Evolutionary conservation across 768 basidiomycete species (phyloP).

Genomic region (Xerocomellus chrysenteron): DNA sequence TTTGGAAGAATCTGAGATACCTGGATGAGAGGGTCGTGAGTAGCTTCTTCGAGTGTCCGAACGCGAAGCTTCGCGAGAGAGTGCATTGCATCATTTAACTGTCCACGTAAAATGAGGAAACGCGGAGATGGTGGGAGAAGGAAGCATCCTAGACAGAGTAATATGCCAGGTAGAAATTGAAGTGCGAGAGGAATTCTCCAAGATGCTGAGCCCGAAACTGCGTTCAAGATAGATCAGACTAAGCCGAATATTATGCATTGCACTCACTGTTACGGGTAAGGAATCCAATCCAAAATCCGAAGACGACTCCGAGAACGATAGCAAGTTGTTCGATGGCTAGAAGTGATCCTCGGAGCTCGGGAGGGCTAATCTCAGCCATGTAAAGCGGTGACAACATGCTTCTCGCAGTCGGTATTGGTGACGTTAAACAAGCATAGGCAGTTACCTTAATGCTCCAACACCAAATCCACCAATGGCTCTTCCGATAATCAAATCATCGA

Average conservation of each 20-base stretch:
- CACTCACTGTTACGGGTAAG: slow-evolving; percentile 60
- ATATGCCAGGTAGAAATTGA: slow-evolving; percentile 66
- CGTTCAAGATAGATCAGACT: background rate
- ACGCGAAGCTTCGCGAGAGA: slow-evolving; percentile 56
- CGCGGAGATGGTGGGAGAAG: slow-evolving; percentile 51
- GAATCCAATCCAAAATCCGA: slow-evolving; percentile 84
- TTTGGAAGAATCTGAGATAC: slow-evolving; percentile 22
- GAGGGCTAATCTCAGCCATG: slow-evolving; percentile 83
- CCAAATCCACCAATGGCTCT: slow-evolving; percentile 77
- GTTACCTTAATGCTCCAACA: slow-evolving; percentile 71
- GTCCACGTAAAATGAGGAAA: slow-evolving; percentile 47
- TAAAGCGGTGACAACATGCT: slow-evolving; percentile 82
- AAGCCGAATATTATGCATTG: background rate
- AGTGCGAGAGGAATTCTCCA: slow-evolving; percentile 78
- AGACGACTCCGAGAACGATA: slow-evolving; percentile 78
- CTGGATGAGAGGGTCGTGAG: slow-evolving; percentile 51
- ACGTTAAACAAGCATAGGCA: slow-evolving; percentile 9
- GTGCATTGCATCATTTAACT: slow-evolving; percentile 53
- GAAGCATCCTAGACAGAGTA: slow-evolving; percentile 60
- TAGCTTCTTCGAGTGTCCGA: slow-evolving; percentile 44
- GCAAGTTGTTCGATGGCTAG: slow-evolving; percentile 79
- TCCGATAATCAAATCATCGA: slow-evolving; percentile 62
- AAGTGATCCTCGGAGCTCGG: slow-evolving; percentile 75
- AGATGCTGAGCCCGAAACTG: slow-evolving; percentile 62
- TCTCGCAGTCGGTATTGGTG: slow-evolving; percentile 3